Evolutionary conservation across 2,329 filamentous ascomycete species (phyloP).

Genomic region (Ceratocystis destructans): DNA sequence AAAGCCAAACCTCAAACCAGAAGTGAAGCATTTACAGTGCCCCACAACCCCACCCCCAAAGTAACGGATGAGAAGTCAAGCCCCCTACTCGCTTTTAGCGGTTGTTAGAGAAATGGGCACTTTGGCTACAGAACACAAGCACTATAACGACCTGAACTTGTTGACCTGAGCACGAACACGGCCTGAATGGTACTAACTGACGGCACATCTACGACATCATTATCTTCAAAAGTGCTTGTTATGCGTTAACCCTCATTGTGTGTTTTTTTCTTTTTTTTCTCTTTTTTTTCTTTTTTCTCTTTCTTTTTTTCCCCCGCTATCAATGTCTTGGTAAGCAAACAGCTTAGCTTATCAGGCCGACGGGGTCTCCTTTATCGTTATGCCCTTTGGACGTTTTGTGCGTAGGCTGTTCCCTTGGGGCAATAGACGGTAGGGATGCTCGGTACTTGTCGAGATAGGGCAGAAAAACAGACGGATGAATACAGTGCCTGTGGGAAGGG

Average conservation of each 20-base stretch:
- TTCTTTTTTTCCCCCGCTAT: not conserved
- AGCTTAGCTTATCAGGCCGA: not conserved
- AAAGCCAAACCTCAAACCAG: not conserved
- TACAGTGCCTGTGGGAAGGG: slow-evolving; percentile 1
- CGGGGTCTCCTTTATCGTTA: not conserved
- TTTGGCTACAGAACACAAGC: not conserved
- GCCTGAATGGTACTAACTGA: not conserved
- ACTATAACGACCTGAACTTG: slow-evolving; percentile 1
- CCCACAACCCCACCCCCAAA: no score
- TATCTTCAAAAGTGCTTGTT: not conserved
- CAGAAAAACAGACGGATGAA: slow-evolving; percentile 1
- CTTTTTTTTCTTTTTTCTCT: no score
- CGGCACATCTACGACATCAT: not conserved
- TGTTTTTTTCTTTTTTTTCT: no score
- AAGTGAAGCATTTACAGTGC: no score
- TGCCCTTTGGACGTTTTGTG: not conserved
- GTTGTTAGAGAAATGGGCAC: not conserved
- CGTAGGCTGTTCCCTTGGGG: not conserved
- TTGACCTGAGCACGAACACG: not conserved
- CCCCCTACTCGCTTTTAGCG: no score
- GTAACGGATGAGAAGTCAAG: no score
- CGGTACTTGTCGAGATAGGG: slow-evolving; percentile 6
- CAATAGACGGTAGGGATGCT: not conserved
- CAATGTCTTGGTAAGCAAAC: not conserved
- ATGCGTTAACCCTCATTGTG: no score